Evolutionary conservation across 1,139 yeast species (phyloP).

Genomic region (Taphrina deformans): DNA sequence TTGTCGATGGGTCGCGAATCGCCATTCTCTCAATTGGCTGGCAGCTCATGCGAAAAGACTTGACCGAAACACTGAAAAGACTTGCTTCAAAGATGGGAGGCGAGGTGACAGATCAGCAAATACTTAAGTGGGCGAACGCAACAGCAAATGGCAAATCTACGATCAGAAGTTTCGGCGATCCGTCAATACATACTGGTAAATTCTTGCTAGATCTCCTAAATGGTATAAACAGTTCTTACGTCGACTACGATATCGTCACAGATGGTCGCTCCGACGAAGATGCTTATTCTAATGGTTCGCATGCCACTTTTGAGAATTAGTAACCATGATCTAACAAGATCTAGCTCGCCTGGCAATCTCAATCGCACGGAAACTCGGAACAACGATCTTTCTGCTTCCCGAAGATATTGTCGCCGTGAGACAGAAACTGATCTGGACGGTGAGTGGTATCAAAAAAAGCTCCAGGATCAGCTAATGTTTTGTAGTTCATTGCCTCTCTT

Average conservation of each 20-base stretch:
- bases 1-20: slow-evolving; percentile 87
- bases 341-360: slow-evolving; percentile 90
- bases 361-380: slow-evolving; percentile 96
- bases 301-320: background rate
- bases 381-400: slow-evolving; percentile 97
- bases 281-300: slow-evolving; percentile 65
- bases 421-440: slow-evolving; percentile 81
- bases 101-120: slow-evolving; percentile 78
- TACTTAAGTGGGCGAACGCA: slow-evolving; percentile 89
- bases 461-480: background rate
- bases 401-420: slow-evolving; percentile 97
- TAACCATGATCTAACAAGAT: background rate
- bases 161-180: slow-evolving; percentile 82
- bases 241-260: slow-evolving; percentile 86
- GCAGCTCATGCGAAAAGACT: slow-evolving; percentile 98
- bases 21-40: slow-evolving; percentile 94
- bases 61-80: slow-evolving; percentile 73
- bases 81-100: slow-evolving; percentile 66
- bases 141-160: slow-evolving; percentile 66
- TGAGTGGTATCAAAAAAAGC: too few relatives aligned
- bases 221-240: slow-evolving; percentile 96
- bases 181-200: slow-evolving; percentile 69
- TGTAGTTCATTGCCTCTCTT: slow-evolving; percentile 13
- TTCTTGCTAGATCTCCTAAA: slow-evolving; percentile 85
- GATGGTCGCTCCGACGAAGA: slow-evolving; percentile 80